phyloP scores from a whole-genome alignment of 495 filamentous ascomycete genomes.

The Annulohypoxylon maeteangense region DNA sequence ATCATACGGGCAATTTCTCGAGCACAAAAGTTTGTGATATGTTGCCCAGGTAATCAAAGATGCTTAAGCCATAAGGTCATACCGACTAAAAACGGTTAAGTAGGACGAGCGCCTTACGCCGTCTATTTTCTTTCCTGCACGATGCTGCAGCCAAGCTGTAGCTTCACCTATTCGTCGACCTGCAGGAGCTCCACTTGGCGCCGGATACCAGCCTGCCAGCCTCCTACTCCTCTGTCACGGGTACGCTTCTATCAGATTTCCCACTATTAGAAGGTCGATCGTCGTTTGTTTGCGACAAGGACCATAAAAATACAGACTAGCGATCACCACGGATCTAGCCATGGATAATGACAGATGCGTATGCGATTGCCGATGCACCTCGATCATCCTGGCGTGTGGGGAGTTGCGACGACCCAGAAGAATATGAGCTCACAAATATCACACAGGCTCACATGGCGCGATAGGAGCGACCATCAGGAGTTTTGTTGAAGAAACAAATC shows the following conservation, averaged over 20 bases:
- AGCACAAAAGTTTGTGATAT: constrained; percentile 44
- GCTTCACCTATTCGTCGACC: constrained; percentile 48
- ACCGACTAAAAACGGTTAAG: constrained; percentile 45
- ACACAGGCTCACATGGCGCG: constrained; percentile 43
- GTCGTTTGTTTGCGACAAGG: constrained; percentile 34
- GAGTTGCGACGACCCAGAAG: constrained; percentile 38
- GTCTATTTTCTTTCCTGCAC: constrained; percentile 45
- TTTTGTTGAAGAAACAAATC: constrained; percentile 40
- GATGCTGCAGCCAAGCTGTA: constrained; percentile 48
- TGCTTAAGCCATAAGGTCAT: constrained; percentile 25
- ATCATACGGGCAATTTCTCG: constrained; percentile 35
- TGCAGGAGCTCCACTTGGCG: constrained; percentile 44
- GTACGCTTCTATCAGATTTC: constrained; percentile 44
- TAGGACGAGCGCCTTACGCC: constrained; percentile 44
- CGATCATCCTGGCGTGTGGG: constrained; percentile 37
- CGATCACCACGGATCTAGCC: constrained; percentile 44
- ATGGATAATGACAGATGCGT: constrained; percentile 43
- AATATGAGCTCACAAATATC: constrained; percentile 44
- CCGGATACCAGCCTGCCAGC: constrained; percentile 36
- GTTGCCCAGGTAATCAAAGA: constrained; percentile 38
- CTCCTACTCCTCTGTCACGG: constrained; percentile 32
- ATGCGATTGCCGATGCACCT: constrained; percentile 41
- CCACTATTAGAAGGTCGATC: constrained; percentile 41
- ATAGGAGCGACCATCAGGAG: constrained; percentile 27
- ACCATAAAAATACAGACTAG: constrained; percentile 14